Evolutionary conservation across 2,329 filamentous ascomycete species (phyloP).

Genomic region (Aureobasidium zeae): DNA sequence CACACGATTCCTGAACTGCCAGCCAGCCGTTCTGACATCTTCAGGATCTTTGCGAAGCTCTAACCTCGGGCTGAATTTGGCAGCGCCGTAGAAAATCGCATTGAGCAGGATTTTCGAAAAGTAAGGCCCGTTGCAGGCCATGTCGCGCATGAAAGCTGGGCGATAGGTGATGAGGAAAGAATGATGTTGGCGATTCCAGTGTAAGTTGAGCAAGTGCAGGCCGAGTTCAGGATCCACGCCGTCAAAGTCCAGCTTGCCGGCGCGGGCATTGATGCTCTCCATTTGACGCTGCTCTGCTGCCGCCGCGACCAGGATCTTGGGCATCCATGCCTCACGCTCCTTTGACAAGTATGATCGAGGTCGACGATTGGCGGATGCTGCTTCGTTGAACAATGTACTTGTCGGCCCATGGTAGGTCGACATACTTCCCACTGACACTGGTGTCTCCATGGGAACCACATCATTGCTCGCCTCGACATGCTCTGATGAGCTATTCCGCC

Average conservation of each 20-base stretch:
- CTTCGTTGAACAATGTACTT: slow-evolving; percentile 41
- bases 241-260: slow-evolving; percentile 46
- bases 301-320: slow-evolving; percentile 40
- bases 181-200: slow-evolving; percentile 27
- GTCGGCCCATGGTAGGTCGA: slow-evolving; percentile 44
- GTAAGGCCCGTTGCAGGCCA: slow-evolving; percentile 44
- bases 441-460: slow-evolving; percentile 24
- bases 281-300: slow-evolving; percentile 42
- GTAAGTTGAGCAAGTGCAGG: slow-evolving; percentile 43
- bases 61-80: slow-evolving; percentile 39
- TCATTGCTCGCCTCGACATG: neutral
- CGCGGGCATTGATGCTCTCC: slow-evolving; percentile 39
- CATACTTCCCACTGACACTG: slow-evolving; percentile 15
- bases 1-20: slow-evolving; percentile 40
- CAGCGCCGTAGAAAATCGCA: slow-evolving; percentile 42
- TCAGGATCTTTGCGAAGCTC: slow-evolving; percentile 39
- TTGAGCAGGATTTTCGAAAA: slow-evolving; percentile 50
- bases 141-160: slow-evolving; percentile 22
- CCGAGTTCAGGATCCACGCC: slow-evolving; percentile 45
- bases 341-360: slow-evolving; percentile 16
- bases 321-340: slow-evolving; percentile 32
- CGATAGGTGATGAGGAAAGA: slow-evolving; percentile 21
- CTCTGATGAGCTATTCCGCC: too few species aligned
- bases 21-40: slow-evolving; percentile 42
- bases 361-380: slow-evolving; percentile 11